Base-by-base conservation (phyloP, 371 early-diverging fungal genomes). In the Actinomortierella wolfii region DNA sequence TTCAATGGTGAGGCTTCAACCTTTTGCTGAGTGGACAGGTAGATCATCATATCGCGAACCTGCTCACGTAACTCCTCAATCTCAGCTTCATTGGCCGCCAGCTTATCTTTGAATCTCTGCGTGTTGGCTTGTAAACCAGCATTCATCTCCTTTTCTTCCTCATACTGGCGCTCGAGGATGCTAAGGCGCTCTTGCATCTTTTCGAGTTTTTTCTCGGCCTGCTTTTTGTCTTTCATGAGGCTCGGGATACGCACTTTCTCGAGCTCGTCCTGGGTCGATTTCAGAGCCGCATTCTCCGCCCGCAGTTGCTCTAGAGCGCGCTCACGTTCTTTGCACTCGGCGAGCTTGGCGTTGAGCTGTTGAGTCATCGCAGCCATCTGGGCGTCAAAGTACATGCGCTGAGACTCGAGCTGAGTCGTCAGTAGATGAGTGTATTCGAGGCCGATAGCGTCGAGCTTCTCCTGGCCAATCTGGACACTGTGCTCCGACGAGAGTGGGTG, bases 361-460 rank as follows among this genome's bases (percentile, higher is more conserved):
- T 59, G 45, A 1, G 79, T 68, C 53, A 90, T 53, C 6, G 78
- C 68, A 23, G 81, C 79, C 42, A 94, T 71, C 65, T 89, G 89
- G 5, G 82, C 79, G 68, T 96, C 95, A 67, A 92, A 96, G 76
- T 88, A 93, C 24, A 83, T 70, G 44, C 93, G 80, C 65, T 96
- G 96, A 11, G 95, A 90, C 48, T 93, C 94, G 14, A 96, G 76
- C 62, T 94, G 94, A 3, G 93, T 83, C 0, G 85, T 86, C 47
- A 96, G 76, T 54, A 95, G 77, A 43, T 86, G 79, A 3, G 86
- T 83, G 69, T 93, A 95, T 66, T 96, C 96, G 1, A 82, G 54
- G 3, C 85, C 86, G 48, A 94, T 78, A 4, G 82, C 83, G 28
- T 94, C 92, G 43, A 91, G 45, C 64, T 95, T 93, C 28, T 90